Percentiles rank a stretch among this genome's conserved stretches.
These are phyloP conservation scores for Phytophthora tentaculata DNA, from an alignment of 352 stramenopile genomes.

Conservation along the genomic window DNA sequence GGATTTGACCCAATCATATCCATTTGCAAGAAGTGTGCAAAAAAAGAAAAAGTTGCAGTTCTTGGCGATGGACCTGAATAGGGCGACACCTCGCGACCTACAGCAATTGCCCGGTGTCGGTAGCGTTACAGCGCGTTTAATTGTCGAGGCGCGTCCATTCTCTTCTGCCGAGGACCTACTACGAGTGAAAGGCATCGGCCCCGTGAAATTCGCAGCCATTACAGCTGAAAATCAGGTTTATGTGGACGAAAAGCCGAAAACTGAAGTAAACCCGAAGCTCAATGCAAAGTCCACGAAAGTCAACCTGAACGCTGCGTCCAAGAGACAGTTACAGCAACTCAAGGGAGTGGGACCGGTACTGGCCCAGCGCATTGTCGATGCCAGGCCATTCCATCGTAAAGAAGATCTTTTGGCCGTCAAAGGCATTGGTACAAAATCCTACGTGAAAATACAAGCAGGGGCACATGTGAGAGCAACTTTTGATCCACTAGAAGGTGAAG, in stretches of 20 bases:
- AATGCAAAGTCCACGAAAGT: conserved; percentile 30
- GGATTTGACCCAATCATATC: conserved; percentile 4
- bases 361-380: conserved; percentile 51
- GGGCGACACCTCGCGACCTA: conserved; percentile 39
- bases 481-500: neutral
- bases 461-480: conserved; percentile 21
- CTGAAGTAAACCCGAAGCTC: conserved; percentile 1
- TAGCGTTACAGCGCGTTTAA: conserved; percentile 39
- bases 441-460: conserved; percentile 44
- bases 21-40: conserved; percentile 48
- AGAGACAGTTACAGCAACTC: conserved; percentile 44
- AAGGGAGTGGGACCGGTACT: conserved; percentile 47
- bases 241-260: conserved; percentile 20
- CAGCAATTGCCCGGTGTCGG: conserved; percentile 53
- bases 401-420: conserved; percentile 60
- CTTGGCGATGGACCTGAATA: conserved; percentile 41
- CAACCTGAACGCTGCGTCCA: conserved; percentile 56
- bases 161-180: conserved; percentile 41
- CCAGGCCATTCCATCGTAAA: conserved; percentile 52
- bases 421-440: conserved; percentile 50
- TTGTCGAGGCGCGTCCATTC: conserved; percentile 59
- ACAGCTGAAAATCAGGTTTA: conserved; percentile 25
- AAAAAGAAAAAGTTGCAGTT: conserved; percentile 24
- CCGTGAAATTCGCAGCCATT: conserved; percentile 41
- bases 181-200: conserved; percentile 53